Base-by-base conservation (phyloP, 306 rosid species). In the Quercus aquifolioides region DNA sequence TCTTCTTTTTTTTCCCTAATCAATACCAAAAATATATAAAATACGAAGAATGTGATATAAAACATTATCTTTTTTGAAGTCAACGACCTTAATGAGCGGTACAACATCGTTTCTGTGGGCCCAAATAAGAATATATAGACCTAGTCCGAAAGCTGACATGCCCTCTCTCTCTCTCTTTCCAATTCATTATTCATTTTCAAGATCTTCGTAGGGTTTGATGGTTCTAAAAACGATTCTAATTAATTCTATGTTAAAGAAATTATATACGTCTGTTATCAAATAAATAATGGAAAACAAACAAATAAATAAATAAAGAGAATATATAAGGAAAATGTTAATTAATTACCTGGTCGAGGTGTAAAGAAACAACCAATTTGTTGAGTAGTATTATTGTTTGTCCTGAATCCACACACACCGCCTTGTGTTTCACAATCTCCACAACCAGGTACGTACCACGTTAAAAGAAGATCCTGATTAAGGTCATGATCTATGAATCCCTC, bases 371-470 rank as follows among this genome's bases (percentile, higher is more conserved):
- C 72, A 72, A 86, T 80, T 55, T 69, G 87, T 62, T 59, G 73
- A 77, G 82, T 88, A 4, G 81, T 67, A 75, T 71, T 85, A 5
- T 79, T 70, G 73, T 73, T 88, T 86, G 68, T 88, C 64, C 52
- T 20, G 68, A 85, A 83, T 56, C 92, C 87, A 56, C 98, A 93
- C 49, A 70, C 20, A 13, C 77, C 80, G 14, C 87, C 88, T 60
- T 82, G 63, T 25, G 57, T 28, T 81, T 93, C 93, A 15, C 98
- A 93, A 21, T 8, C 51, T 72, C 80, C 73, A 71, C 98, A 93
- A 51, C 80, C 80, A 5, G 97, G 98, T 15, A 21, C 20, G 33
- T 77, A 23, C 98, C 98, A 91, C 31, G 83, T 78, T 76, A 90
- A 71, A 12, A 3, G 55, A 60, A 93, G 86, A 83, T 89, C 90